Conservation (phyloP, 225 moss, liverwort and hornwort species). For the Rhytidiadelphus loreus region DNA sequence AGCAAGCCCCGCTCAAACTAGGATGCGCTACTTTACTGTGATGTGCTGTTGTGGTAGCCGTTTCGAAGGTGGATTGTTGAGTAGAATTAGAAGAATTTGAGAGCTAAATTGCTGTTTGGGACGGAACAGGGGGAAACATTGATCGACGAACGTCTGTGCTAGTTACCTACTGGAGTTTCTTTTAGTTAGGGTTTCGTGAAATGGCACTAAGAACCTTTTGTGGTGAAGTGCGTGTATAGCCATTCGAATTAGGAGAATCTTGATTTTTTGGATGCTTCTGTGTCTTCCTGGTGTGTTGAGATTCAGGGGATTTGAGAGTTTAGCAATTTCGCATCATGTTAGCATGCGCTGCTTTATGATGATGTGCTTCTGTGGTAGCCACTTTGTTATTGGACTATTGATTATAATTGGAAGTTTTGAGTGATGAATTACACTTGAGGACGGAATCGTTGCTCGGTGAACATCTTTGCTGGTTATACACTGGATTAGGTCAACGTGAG, state of each 20-base stretch:
- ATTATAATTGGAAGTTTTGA: not conserved
- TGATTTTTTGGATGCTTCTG: not conserved
- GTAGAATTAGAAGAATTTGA: not conserved
- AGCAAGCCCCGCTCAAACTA: not conserved
- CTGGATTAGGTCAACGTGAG: not conserved
- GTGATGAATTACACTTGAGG: not conserved
- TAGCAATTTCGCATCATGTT: not conserved
- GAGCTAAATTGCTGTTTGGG: not conserved
- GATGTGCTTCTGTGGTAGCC: not conserved
- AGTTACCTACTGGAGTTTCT: not conserved
- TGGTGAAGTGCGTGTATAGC: not conserved
- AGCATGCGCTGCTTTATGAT: not conserved
- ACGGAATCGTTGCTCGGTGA: not conserved
- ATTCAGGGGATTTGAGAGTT: not conserved
- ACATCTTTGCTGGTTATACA: not conserved
- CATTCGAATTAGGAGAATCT: not conserved
- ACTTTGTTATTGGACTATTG: not conserved
- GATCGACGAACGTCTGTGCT: not conserved
- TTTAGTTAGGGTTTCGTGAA: conserved; percentile 1
- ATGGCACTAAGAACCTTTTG: not conserved
- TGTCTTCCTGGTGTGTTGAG: not conserved
- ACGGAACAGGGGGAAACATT: not conserved
- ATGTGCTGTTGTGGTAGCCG: not conserved
- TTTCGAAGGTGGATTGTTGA: not conserved
- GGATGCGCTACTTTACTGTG: not conserved